Evolutionary conservation across 2,329 filamentous ascomycete species (phyloP).

Genomic region (Fusarium gaditjirri): DNA sequence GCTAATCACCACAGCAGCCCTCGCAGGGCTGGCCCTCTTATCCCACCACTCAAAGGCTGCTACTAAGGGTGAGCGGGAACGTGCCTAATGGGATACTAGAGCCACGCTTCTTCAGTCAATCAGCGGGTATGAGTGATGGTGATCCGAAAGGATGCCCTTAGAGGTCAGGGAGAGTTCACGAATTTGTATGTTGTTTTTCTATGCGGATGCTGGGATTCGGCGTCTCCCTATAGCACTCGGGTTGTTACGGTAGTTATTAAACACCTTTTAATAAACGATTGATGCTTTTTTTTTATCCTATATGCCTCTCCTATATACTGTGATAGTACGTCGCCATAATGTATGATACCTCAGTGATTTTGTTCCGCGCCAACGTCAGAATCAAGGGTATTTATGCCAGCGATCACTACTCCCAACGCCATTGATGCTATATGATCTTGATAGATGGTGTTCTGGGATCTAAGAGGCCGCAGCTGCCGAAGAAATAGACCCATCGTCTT

Average conservation of each 20-base stretch:
- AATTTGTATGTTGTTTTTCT: conserved; percentile 42
- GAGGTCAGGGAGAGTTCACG: conserved; percentile 27
- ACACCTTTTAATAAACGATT: conserved; percentile 39
- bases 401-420: conserved; percentile 14
- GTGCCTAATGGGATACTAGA: conserved; percentile 22
- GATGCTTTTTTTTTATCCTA: conserved; percentile 35
- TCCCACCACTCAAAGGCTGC: conserved; percentile 38
- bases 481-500: conserved; percentile 20
- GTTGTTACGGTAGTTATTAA: conserved; percentile 34
- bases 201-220: conserved; percentile 27
- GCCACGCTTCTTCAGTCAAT: conserved; percentile 38
- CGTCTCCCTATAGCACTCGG: conserved; percentile 26
- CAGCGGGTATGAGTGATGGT: conserved; percentile 34
- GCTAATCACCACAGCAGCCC: conserved; percentile 40
- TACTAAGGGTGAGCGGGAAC: conserved; percentile 19
- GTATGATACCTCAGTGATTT: background rate
- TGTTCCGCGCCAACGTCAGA: background rate
- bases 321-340: background rate
- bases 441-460: background rate
- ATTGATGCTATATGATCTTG: conserved; percentile 8
- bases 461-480: conserved; percentile 6
- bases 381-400: background rate
- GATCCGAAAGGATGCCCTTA: conserved; percentile 29
- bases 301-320: background rate
- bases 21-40: conserved; percentile 37